A percentile compares a stretch with the other conserved stretches of the same genome.
Evolutionary conservation across 192 early-diverging fungal species (phyloP).

Genomic region (Kappamyces sp.): DNA sequence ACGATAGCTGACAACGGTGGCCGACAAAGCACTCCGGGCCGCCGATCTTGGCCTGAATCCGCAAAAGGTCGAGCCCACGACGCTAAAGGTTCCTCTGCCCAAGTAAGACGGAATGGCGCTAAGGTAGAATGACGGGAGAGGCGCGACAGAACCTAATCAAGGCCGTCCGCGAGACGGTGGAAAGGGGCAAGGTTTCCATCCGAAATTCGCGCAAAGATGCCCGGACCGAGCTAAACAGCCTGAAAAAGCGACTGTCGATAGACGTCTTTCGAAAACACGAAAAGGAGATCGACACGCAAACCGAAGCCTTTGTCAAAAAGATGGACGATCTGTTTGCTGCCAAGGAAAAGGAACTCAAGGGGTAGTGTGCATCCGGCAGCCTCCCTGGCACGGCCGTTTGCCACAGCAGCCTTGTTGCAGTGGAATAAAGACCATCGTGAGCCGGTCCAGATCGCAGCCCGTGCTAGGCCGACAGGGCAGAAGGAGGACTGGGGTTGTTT

Average conservation of each 20-base stretch:
- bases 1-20: constrained; percentile 38
- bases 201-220: constrained; percentile 2
- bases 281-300: background rate
- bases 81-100: constrained; percentile 71
- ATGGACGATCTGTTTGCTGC: background rate
- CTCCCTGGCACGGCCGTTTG: no score
- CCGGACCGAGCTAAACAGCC: constrained; percentile 3
- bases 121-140: constrained; percentile 3
- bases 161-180: background rate
- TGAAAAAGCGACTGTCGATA: background rate
- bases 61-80: constrained; percentile 55
- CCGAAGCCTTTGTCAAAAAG: constrained; percentile 8
- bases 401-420: no score
- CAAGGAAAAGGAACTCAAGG: constrained; percentile 3
- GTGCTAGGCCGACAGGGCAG: no score
- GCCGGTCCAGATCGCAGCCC: no score
- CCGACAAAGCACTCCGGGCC: constrained; percentile 71
- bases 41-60: constrained; percentile 78
- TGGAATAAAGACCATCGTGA: no score
- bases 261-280: background rate
- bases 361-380: no score
- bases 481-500: no score
- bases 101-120: constrained; percentile 41
- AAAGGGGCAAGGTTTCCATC: background rate
- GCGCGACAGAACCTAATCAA: background rate